These are phyloP conservation scores for Achaetomiella virescens DNA, from an alignment of 495 filamentous ascomycete species.

Conservation along the genomic window DNA sequence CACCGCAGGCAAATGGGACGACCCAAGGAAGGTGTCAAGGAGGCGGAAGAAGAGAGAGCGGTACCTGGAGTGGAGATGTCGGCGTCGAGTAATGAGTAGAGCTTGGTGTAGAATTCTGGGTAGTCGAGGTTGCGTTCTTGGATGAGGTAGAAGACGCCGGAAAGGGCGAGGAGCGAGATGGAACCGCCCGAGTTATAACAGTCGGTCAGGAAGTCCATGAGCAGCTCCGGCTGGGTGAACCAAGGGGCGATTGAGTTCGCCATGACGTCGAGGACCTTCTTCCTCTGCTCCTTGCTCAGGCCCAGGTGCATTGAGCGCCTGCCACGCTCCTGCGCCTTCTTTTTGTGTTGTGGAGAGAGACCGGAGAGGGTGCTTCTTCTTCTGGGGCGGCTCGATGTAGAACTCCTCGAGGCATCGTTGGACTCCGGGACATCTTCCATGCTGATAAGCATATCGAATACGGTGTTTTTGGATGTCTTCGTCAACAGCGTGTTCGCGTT, in stretches of 20 bases:
- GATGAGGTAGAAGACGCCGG: constrained; percentile 92
- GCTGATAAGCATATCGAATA: constrained; percentile 57
- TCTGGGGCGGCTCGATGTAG: constrained; percentile 48
- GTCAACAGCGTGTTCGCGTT: constrained; percentile 33
- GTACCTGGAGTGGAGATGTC: constrained; percentile 89
- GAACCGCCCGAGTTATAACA: constrained; percentile 82
- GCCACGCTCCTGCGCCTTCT: constrained; percentile 79
- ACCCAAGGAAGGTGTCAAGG: constrained; percentile 85
- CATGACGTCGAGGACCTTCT: constrained; percentile 67
- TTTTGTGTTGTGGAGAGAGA: constrained; percentile 60
- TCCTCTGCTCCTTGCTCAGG: constrained; percentile 66
- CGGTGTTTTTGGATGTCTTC: constrained; percentile 44
- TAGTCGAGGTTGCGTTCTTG: constrained; percentile 92
- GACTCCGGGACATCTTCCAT: constrained; percentile 58
- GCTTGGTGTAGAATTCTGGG: constrained; percentile 85
- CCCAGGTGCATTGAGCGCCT: constrained; percentile 65
- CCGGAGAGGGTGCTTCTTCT: constrained; percentile 46
- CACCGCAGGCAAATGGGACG: constrained; percentile 83
- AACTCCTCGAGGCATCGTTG: constrained; percentile 58
- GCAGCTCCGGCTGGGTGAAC: constrained; percentile 75
- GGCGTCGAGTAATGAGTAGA: constrained; percentile 84
- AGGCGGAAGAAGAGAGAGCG: constrained; percentile 89
- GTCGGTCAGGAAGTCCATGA: constrained; percentile 98
- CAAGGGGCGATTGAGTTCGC: constrained; percentile 73
- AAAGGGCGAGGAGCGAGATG: constrained; percentile 78